Percentiles rank a stretch among this genome's conserved stretches.
Evolutionary conservation across 257 asterid species (phyloP).

Genomic region (Fraxinus americana): DNA sequence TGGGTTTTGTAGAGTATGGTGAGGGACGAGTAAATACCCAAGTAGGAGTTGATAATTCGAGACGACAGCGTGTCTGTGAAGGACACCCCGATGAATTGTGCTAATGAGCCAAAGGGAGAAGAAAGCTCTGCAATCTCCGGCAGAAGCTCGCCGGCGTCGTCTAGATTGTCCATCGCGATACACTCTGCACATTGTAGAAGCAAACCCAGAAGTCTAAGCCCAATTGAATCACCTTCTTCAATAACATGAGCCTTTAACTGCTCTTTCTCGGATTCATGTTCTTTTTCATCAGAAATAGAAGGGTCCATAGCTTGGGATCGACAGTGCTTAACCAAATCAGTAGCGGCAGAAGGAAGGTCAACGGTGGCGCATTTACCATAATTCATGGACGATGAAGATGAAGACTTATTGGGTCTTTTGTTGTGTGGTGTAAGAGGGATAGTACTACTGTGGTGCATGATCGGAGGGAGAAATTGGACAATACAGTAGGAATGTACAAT

Average conservation of each 20-base stretch:
- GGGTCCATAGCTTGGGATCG: constrained; percentile 23
- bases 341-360: constrained; percentile 28
- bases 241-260: constrained; percentile 15
- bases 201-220: constrained; percentile 72
- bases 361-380: constrained; percentile 52
- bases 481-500: neutral
- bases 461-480: neutral
- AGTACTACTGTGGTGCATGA: constrained; percentile 42
- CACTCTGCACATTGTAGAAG: constrained; percentile 88
- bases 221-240: constrained; percentile 43
- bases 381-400: constrained; percentile 35
- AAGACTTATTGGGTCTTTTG: constrained; percentile 27
- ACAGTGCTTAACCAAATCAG: neutral
- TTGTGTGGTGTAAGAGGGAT: constrained; percentile 4
- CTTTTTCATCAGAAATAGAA: constrained; percentile 26
- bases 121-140: constrained; percentile 83
- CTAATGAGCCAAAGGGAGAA: constrained; percentile 89
- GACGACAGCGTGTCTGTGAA: constrained; percentile 84
- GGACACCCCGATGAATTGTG: constrained; percentile 90
- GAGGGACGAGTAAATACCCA: constrained; percentile 67
- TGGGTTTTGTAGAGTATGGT: constrained; percentile 40
- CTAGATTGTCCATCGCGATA: constrained; percentile 73
- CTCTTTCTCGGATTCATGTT: constrained; percentile 26
- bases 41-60: constrained; percentile 64
- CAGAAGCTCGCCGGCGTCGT: constrained; percentile 62